Base-by-base conservation (phyloP, 2,329 filamentous ascomycete genomes). In the Gnomoniopsis smithogilvyi region DNA sequence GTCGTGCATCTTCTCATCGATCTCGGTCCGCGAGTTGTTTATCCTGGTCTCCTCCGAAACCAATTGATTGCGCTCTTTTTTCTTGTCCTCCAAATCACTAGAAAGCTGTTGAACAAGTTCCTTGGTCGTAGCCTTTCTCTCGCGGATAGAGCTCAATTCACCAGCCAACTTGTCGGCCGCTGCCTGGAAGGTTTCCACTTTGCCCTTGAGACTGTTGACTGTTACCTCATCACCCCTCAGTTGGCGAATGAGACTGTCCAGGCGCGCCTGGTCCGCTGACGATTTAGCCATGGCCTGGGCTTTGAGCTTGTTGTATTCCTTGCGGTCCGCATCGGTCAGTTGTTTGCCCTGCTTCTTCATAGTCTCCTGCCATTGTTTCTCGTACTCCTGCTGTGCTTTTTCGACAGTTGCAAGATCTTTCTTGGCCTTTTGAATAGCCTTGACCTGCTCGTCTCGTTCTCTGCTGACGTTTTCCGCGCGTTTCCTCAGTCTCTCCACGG, bases 181-280 rank as follows among this genome's bases (percentile, higher is more conserved):
- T 66, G 87, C 88, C 63, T 95, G 82, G 17, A 88, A 86, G 56
- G 82, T 87, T 64, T 96, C 92, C 34, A 97, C 88, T 70, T 92
- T 96, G 68, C 91, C 90, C 73, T 90, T 93, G 63, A 98, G 79
- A 64, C 90, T 96, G 68, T 91, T 94, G 61, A 94, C 90, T 0
- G 92, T 95, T 61, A 96, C 92, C 63, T 94, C 89, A 68, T 98
- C 93, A 0, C 92, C 95, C 74, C 94, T 96, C 62, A 92, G 82
- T 69, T 97, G 92, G 22, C 93, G 91, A 58, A 86, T 84, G n/a
- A 97, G 83, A 63, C 92, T 91, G 73, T 96, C 91, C 43, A 96
- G 81, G 65, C 91, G 91, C 64, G 88, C 84, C 69, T 95, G 91
- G 66, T 96, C 91, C 10, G 85, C 82, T 8, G 92, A 90, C 30